phyloP scores from a whole-genome alignment of 73 alveolate genomes.

The Blepharisma stoltei region DNA sequence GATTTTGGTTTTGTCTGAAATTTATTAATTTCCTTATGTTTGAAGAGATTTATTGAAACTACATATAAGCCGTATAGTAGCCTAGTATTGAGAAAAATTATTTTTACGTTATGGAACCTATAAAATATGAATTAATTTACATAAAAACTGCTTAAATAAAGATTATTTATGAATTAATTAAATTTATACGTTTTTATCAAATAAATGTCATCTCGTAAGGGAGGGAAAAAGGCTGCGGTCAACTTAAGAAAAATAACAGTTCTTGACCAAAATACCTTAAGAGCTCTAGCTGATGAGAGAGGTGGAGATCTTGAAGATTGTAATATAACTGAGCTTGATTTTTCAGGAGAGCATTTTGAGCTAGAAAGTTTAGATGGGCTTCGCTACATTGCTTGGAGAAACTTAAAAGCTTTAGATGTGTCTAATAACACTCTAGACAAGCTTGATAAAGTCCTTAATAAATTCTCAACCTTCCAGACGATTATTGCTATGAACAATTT shows the following conservation, averaged over 20 bases:
- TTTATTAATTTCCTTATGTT: no score
- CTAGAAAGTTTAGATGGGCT: conserved; percentile 24
- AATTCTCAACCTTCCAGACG: conserved; percentile 36
- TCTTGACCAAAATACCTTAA: background rate
- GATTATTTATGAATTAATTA: no score
- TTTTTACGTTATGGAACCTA: no score
- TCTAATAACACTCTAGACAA: conserved; percentile 3
- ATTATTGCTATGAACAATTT: conserved; percentile 45
- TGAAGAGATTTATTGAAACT: no score
- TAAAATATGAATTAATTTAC: no score
- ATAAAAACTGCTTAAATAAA: no score
- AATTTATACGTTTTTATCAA: no score
- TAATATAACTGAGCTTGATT: conserved; percentile 24
- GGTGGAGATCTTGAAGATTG: conserved; percentile 22
- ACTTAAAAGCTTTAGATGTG: conserved; percentile 23
- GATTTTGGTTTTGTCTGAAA: no score
- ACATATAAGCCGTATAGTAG: no score
- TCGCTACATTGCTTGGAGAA: background rate
- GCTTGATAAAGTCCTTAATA: conserved; percentile 27
- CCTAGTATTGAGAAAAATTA: no score
- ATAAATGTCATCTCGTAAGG: no score
- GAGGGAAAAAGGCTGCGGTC: no score
- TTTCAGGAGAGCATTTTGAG: conserved; percentile 16
- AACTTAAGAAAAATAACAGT: background rate
- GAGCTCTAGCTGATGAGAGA: conserved; percentile 8